phyloP scores from a whole-genome alignment of 2,329 filamentous ascomycete genomes.

The Sphaerulina vaccinii region DNA sequence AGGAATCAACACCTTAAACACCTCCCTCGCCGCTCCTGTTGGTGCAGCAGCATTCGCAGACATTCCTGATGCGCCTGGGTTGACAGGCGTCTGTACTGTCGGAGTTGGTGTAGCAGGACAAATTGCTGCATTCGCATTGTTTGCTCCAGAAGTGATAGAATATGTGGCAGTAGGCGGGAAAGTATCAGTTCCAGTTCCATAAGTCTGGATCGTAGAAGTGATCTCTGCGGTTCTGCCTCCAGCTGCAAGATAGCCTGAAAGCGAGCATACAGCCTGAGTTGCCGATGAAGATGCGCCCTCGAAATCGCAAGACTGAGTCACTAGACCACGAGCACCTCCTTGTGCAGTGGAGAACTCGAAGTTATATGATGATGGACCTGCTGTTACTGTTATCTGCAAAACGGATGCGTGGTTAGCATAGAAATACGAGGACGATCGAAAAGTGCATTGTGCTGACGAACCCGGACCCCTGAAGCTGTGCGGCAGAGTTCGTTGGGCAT shows the following conservation, averaged over 20 bases:
- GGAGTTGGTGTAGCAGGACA: not conserved
- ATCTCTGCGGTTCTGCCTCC: not conserved
- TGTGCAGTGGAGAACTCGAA: conserved; percentile 1
- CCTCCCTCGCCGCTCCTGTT: not conserved
- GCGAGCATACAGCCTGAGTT: not conserved
- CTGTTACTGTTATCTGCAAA: conserved; percentile 5
- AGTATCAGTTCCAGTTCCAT: not conserved
- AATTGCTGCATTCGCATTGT: too few species aligned
- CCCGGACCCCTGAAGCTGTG: not conserved
- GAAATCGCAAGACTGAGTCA: conserved; percentile 8
- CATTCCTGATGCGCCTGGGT: not conserved
- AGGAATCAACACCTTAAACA: conserved; percentile 5
- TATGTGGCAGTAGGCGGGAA: not conserved
- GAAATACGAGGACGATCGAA: not conserved
- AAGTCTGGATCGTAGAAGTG: not conserved
- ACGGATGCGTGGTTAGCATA: not conserved
- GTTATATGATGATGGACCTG: conserved; percentile 2
- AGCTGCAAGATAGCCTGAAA: not conserved
- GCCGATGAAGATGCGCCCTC: not conserved
- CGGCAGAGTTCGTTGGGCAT: not conserved
- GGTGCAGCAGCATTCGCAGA: not conserved
- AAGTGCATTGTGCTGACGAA: not conserved
- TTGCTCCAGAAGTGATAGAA: not conserved
- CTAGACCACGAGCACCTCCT: not conserved
- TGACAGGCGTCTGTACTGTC: not conserved